A percentile compares a stretch with the other conserved stretches of the same genome.
These are phyloP conservation scores for Ceratorhiza oryzae-sativae DNA, from an alignment of 1,284 basidiomycete genomes.

Conservation along the genomic window DNA sequence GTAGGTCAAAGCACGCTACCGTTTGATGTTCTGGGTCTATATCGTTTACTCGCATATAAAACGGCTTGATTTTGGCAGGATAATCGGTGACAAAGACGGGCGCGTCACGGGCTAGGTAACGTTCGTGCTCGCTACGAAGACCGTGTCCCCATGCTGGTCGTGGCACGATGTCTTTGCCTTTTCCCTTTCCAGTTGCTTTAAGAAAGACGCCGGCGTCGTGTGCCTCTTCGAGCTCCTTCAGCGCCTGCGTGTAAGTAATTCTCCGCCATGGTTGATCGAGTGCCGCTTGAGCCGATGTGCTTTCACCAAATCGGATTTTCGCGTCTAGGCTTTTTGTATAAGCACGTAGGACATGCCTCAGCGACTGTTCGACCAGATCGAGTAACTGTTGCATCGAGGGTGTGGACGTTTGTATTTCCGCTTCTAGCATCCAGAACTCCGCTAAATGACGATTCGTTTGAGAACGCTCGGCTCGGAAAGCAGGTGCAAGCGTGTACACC, in stretches of 20 bases:
- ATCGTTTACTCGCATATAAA: slow-evolving; percentile 88
- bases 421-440: slow-evolving; percentile 99
- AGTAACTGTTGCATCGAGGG: slow-evolving; percentile 69
- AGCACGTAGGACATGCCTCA: slow-evolving; percentile 58
- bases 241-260: slow-evolving; percentile 82
- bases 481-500: slow-evolving; percentile 90
- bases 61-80: slow-evolving; percentile 83
- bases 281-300: background rate
- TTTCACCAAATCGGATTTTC: slow-evolving; percentile 27
- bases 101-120: slow-evolving; percentile 79
- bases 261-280: slow-evolving; percentile 62
- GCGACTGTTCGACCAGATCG: slow-evolving; percentile 70
- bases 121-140: slow-evolving; percentile 91
- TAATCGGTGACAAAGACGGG: slow-evolving; percentile 95
- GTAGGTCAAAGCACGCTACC: slow-evolving; percentile 92
- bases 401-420: slow-evolving; percentile 64
- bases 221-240: slow-evolving; percentile 61
- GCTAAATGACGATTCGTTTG: slow-evolving; percentile 91
- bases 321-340: slow-evolving; percentile 39
- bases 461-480: slow-evolving; percentile 91
- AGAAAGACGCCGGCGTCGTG: slow-evolving; percentile 47
- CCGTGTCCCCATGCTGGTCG: slow-evolving; percentile 72
- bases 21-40: slow-evolving; percentile 57
- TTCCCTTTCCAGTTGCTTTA: slow-evolving; percentile 13
- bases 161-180: slow-evolving; percentile 54